phyloP scores from a whole-genome alignment of 768 basidiomycete genomes.

The Mycena albidolilacea region DNA sequence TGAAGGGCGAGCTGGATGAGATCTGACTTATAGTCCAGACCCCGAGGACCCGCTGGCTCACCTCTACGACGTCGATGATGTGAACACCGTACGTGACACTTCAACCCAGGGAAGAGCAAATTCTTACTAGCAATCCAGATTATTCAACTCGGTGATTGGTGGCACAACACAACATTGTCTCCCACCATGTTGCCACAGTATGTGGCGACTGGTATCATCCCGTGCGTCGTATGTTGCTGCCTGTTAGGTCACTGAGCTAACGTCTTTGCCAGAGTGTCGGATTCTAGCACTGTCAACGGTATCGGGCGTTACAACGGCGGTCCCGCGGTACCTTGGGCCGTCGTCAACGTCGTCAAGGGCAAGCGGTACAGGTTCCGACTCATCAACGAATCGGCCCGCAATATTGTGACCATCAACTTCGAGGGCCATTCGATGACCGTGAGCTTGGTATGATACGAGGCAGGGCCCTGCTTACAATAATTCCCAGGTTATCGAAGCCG shows the following conservation, averaged over 20 bases:
- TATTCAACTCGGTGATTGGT: conserved; percentile 60
- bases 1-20: neutral
- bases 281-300: conserved; percentile 66
- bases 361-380: conserved; percentile 70
- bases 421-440: conserved; percentile 47
- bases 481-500: conserved; percentile 21
- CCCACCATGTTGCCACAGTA: conserved; percentile 33
- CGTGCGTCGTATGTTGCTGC: conserved; percentile 23
- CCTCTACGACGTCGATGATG: conserved; percentile 64
- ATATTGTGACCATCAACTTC: conserved; percentile 51
- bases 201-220: conserved; percentile 46
- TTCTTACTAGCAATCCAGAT: conserved; percentile 7
- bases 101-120: conserved; percentile 2
- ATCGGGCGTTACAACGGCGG: conserved; percentile 59
- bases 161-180: conserved; percentile 42
- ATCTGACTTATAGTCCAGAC: conserved; percentile 32
- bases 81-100: conserved; percentile 37
- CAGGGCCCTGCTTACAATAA: conserved; percentile 1
- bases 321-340: conserved; percentile 53
- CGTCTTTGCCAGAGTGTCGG: conserved; percentile 36
- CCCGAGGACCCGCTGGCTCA: conserved; percentile 56
- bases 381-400: conserved; percentile 63
- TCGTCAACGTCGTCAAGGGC: conserved; percentile 58
- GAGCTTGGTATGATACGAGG: conserved; percentile 4
- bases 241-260: neutral